A percentile compares a stretch with the other conserved stretches of the same genome.
phyloP scores from a whole-genome alignment of 78 protist species.

The Cavenderia fasciculata region DNA sequence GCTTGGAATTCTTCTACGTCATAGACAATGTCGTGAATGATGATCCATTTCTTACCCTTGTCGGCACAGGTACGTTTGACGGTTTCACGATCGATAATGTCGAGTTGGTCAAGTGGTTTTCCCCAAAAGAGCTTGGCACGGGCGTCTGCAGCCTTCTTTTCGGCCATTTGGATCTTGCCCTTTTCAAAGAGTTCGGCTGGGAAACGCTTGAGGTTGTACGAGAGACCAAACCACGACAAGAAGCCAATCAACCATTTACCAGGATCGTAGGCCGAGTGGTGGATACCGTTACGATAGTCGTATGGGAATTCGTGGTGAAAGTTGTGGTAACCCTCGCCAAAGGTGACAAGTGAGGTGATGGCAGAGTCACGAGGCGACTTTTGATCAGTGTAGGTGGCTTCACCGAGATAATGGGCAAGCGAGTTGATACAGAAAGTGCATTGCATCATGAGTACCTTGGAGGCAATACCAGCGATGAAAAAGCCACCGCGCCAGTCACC shows the following conservation, averaged over 20 bases:
- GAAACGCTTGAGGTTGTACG: slow-evolving; percentile 67
- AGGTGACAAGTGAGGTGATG: slow-evolving; percentile 84
- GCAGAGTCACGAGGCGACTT: slow-evolving; percentile 79
- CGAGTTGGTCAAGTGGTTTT: slow-evolving; percentile 15
- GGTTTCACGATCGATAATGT: neutral
- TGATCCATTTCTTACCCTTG: slow-evolving; percentile 18
- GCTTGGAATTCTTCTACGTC: slow-evolving; percentile 36
- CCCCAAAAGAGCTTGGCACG: slow-evolving; percentile 50
- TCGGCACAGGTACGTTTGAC: slow-evolving; percentile 4
- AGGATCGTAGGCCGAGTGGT: slow-evolving; percentile 86
- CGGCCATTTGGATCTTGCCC: slow-evolving; percentile 78
- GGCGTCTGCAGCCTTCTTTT: slow-evolving; percentile 17
- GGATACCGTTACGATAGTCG: slow-evolving; percentile 91
- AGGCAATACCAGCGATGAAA: slow-evolving; percentile 77
- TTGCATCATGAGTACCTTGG: slow-evolving; percentile 85
- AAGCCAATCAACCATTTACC: slow-evolving; percentile 87
- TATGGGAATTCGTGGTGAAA: slow-evolving; percentile 93
- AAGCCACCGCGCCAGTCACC: slow-evolving; percentile 88
- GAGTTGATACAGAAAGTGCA: slow-evolving; percentile 91
- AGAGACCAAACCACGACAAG: slow-evolving; percentile 66
- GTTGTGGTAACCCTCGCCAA: slow-evolving; percentile 96
- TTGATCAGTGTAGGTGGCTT: slow-evolving; percentile 78
- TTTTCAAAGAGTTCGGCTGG: slow-evolving; percentile 69
- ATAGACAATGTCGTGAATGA: slow-evolving; percentile 49
- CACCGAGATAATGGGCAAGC: slow-evolving; percentile 92